Base-by-base conservation (phyloP, 1,284 basidiomycete species). In the Lentinula novae-zelandiae region DNA sequence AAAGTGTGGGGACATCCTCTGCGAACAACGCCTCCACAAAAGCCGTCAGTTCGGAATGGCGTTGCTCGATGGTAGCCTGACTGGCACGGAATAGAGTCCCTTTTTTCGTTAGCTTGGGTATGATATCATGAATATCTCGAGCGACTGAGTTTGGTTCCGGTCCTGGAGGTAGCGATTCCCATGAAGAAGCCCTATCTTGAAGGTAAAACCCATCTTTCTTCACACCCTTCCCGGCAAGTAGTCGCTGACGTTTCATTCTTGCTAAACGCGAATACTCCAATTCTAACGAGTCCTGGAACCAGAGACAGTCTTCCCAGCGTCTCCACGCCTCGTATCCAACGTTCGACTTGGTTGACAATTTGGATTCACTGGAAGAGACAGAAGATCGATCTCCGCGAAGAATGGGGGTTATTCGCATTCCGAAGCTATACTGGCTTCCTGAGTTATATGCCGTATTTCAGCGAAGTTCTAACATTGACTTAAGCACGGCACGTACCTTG, bases 101-200 rank as follows among this genome's bases (percentile, higher is more conserved):
- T 69, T 86, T 89, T 73, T 86, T 89, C 3, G 83, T 82, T 38
- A 92, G 78, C 60, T 76, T 78, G 15, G 90, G 90, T 1, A 92
- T 70, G 66, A 84, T 73, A 1, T 81, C 68, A 67, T 91, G 87
- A 53, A 92, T 78, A 64, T 89, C 82, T 57, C 78, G 81, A 12
- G 84, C 83, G 42, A 92, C 81, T 27, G 84, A 84, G 49, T 81
- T 82, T 2, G 87, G 89, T 67, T 89, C 81, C 15, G 90, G 90
- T 12, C 90, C 90, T n/a, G 88, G 87, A 12, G 90, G 90, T n/a
- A 92, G 78, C 0, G 89, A 91, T 59, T 92, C 90, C 77, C 86
- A 92, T 10, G 90, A 92, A 1, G 90, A 84, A 1, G 90, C 90
- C 58, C 79, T 77, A 66, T 90, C 86, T 31, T 86, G 83, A 57